phyloP scores from a whole-genome alignment of 495 filamentous ascomycete species.

The Peziza echinospora region DNA sequence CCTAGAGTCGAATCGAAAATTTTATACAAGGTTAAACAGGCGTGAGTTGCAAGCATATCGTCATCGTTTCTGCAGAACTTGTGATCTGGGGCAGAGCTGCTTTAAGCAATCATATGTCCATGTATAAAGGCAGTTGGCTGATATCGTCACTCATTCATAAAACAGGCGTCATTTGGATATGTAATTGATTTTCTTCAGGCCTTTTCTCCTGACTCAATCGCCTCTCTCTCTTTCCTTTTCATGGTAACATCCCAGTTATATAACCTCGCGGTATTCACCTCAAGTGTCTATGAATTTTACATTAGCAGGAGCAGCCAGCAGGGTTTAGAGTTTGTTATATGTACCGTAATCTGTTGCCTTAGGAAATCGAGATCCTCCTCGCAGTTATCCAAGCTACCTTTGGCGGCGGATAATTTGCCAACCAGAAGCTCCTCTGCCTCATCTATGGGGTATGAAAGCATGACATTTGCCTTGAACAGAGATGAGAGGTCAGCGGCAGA shows the following conservation, averaged over 20 bases:
- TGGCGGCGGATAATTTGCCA: constrained; percentile 59
- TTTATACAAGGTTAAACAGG: too few species aligned
- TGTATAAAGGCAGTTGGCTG: too few species aligned
- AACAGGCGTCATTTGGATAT: too few species aligned
- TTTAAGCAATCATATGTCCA: too few species aligned
- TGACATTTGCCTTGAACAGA: constrained; percentile 77
- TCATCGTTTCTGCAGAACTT: too few species aligned
- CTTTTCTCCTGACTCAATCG: constrained; percentile 36
- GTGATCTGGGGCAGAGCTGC: too few species aligned
- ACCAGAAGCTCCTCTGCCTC: constrained; percentile 65
- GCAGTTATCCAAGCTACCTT: constrained; percentile 55
- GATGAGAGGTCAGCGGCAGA: background rate
- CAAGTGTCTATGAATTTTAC: constrained; percentile 41
- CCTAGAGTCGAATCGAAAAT: too few species aligned
- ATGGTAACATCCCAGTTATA: constrained; percentile 97
- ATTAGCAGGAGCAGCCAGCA: background rate
- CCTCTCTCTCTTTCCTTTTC: constrained; percentile 66
- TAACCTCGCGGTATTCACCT: constrained; percentile 88
- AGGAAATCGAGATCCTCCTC: constrained; percentile 95
- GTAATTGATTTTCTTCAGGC: too few species aligned
- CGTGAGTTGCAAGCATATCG: too few species aligned
- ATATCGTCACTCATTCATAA: too few species aligned
- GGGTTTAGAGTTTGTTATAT: too few species aligned
- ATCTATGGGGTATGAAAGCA: constrained; percentile 77
- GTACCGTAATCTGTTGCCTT: constrained; percentile 85